Percentiles rank a stretch among this genome's conserved stretches.
phyloP scores from a whole-genome alignment of 345 rosid genomes.

The Hibiscus mutabilis region DNA sequence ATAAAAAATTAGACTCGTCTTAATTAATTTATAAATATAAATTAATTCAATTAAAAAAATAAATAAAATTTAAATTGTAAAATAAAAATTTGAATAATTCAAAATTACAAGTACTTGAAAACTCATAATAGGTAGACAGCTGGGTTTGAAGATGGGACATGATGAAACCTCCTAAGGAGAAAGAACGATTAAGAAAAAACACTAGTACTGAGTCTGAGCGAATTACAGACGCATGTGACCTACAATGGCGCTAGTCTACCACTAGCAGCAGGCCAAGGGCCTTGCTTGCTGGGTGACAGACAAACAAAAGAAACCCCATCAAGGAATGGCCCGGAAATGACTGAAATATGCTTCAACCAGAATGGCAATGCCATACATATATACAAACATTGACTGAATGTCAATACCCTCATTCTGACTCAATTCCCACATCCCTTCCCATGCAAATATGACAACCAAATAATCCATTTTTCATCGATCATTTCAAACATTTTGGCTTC shows the following conservation, averaged over 20 bases:
- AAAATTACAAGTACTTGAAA: no score
- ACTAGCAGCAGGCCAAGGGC: background rate
- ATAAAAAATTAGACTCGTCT: no score
- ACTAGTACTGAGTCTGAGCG: background rate
- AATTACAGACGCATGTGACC: slow-evolving; percentile 43
- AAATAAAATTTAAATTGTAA: no score
- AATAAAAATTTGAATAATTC: no score
- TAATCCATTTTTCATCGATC: slow-evolving; percentile 10
- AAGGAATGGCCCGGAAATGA: slow-evolving; percentile 36
- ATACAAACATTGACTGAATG: slow-evolving; percentile 6
- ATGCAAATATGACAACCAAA: slow-evolving; percentile 19
- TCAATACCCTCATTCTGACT: slow-evolving; percentile 1
- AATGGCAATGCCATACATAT: background rate
- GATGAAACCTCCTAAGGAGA: slow-evolving; percentile 9
- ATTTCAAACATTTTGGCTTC: slow-evolving; percentile 5
- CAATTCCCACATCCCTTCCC: slow-evolving; percentile 31
- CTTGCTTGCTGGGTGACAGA: slow-evolving; percentile 23
- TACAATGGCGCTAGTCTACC: background rate
- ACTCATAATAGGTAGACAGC: no score
- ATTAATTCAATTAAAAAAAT: no score
- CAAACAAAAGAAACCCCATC: slow-evolving; percentile 15
- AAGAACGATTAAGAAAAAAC: slow-evolving; percentile 35
- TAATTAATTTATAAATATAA: no score
- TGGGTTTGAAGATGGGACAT: background rate
- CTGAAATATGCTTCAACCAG: slow-evolving; percentile 9